phyloP scores from a whole-genome alignment of 768 basidiomycete genomes.

The Leccinum uliginosum region DNA sequence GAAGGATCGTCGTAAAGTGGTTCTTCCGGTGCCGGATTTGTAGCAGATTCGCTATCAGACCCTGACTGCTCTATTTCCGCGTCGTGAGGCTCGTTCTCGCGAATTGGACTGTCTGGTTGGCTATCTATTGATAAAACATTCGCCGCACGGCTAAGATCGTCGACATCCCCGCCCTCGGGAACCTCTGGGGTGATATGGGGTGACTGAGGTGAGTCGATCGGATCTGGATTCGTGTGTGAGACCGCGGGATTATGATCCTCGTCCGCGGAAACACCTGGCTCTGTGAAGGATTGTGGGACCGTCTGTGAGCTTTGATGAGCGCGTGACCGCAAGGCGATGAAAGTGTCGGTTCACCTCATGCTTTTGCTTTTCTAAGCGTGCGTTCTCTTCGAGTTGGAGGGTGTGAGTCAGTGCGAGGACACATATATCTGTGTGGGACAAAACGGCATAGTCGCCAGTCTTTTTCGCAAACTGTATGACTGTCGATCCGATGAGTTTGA shows the following conservation, averaged over 20 bases:
- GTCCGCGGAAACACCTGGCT: background rate
- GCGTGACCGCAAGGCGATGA: background rate
- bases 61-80: constrained; percentile 24
- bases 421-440: constrained; percentile 88
- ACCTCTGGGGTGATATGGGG: background rate
- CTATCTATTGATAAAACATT: constrained; percentile 13
- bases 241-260: constrained; percentile 2
- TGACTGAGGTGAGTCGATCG: constrained; percentile 1
- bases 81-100: constrained; percentile 32
- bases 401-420: constrained; percentile 86
- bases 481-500: constrained; percentile 32
- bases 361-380: constrained; percentile 22
- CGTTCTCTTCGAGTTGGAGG: constrained; percentile 55
- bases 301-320: constrained; percentile 9
- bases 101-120: constrained; percentile 1
- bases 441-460: constrained; percentile 91
- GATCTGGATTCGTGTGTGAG: background rate
- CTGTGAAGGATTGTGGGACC: background rate
- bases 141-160: constrained; percentile 12
- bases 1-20: constrained; percentile 73
- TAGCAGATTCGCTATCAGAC: constrained; percentile 1
- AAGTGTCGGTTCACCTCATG: constrained; percentile 23
- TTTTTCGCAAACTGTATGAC: constrained; percentile 91
- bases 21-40: constrained; percentile 10
- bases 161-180: background rate